Conservation (phyloP, 192 early-diverging fungal genomes). For the Coemansia sp. region DNA sequence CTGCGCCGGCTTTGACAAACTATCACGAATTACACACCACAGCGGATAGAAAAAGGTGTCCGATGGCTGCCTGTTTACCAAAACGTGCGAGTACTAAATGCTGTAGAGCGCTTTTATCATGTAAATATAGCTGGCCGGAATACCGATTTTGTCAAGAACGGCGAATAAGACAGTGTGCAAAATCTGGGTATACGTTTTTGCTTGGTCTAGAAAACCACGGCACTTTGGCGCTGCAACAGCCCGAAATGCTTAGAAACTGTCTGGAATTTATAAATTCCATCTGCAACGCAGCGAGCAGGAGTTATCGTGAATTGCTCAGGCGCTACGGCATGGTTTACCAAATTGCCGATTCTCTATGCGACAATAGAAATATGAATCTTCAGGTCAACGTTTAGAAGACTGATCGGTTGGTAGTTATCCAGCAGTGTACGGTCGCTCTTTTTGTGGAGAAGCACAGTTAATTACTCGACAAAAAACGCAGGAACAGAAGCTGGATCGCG, state of each 20-base stretch:
- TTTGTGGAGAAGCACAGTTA: conserved; percentile 7
- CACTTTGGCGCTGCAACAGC: neutral
- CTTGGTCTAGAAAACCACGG: conserved; percentile 22
- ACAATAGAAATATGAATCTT: neutral
- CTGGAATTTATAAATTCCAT: conserved; percentile 17
- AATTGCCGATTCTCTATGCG: neutral
- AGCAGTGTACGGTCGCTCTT: neutral
- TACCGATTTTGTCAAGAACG: conserved; percentile 3
- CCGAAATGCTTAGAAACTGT: conserved; percentile 7
- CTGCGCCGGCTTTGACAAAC: too few species aligned
- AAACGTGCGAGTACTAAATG: neutral
- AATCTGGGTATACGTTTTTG: conserved; percentile 14
- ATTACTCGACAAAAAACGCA: conserved; percentile 3
- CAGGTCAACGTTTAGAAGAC: neutral
- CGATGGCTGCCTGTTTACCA: conserved; percentile 8
- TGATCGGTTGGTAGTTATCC: neutral
- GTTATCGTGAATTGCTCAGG: conserved; percentile 20
- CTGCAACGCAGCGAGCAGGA: conserved; percentile 8
- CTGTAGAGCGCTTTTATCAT: conserved; percentile 7
- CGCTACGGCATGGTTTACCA: neutral
- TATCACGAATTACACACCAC: neutral
- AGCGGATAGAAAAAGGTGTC: conserved; percentile 5
- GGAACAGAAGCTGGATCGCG: conserved; percentile 3
- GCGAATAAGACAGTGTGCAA: conserved; percentile 15
- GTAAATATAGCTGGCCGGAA: neutral